Percentiles rank a stretch among this genome's conserved stretches.
Evolutionary conservation across 2,329 filamentous ascomycete genomes (phyloP).

Genomic region (Trichoderma gracile): DNA sequence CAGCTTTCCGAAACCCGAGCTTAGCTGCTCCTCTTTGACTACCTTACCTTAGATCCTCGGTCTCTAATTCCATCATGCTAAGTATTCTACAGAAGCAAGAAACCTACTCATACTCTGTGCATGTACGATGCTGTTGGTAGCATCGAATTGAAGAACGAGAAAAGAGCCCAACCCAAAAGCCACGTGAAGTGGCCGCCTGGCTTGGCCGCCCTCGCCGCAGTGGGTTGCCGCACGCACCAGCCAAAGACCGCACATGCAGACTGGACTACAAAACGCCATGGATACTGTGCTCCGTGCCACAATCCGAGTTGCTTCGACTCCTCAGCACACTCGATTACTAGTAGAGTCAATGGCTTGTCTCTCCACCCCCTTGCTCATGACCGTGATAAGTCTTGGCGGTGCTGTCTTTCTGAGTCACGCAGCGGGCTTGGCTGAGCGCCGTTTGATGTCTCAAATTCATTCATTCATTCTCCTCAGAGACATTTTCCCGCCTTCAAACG

Average conservation of each 20-base stretch:
- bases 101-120: neutral
- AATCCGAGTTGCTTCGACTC: too few relatives aligned
- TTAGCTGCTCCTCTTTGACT: neutral
- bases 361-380: neutral
- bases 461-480: neutral
- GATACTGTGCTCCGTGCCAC: conserved; percentile 1
- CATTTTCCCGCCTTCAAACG: too few relatives aligned
- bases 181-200: neutral
- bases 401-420: too few relatives aligned
- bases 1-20: too few relatives aligned
- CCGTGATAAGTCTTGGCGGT: too few relatives aligned
- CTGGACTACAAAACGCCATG: too few relatives aligned
- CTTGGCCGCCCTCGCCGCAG: conserved; percentile 8
- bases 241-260: neutral
- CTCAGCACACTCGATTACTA: too few relatives aligned
- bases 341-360: neutral
- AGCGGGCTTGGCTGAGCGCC: neutral
- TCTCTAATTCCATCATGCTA: too few relatives aligned
- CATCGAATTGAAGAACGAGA: too few relatives aligned
- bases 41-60: too few relatives aligned
- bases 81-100: too few relatives aligned
- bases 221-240: neutral
- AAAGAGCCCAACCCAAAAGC: neutral
- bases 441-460: neutral
- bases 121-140: too few relatives aligned